Evolutionary conservation across 257 asterid genomes (phyloP).

Genomic region (Lycium barbarum): DNA sequence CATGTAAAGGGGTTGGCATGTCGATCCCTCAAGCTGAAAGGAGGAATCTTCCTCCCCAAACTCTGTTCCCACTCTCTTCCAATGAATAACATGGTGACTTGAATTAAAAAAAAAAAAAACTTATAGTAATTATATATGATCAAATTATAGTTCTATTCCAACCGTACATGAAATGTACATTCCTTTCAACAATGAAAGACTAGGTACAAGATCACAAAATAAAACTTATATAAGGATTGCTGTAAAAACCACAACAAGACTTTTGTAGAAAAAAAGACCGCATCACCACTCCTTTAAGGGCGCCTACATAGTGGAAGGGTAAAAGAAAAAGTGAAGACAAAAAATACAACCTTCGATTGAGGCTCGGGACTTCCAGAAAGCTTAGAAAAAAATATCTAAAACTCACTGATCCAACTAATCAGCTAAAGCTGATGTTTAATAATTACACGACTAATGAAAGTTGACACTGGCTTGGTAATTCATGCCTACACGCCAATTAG

Average conservation of each 20-base stretch:
- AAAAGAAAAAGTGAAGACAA: background rate
- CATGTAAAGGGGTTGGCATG: too few relatives aligned
- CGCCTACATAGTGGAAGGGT: background rate
- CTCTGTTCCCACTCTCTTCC: too few relatives aligned
- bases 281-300: background rate
- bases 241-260: too few relatives aligned
- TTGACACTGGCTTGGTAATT: conserved; percentile 54
- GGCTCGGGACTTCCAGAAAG: background rate
- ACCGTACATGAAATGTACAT: background rate
- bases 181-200: background rate
- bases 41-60: too few relatives aligned
- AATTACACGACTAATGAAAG: conserved; percentile 48
- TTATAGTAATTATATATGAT: background rate
- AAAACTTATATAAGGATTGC: background rate
- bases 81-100: too few relatives aligned
- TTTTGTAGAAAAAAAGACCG: too few relatives aligned
- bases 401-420: background rate
- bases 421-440: background rate
- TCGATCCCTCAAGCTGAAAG: too few relatives aligned
- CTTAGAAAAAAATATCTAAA: background rate
- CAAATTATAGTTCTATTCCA: background rate
- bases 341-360: background rate
- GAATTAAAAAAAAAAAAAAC: too few relatives aligned
- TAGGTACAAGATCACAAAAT: background rate
- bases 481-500: conserved; percentile 64